Percentiles rank a stretch among this genome's conserved stretches.
phyloP scores from a whole-genome alignment of 345 rosid species.

The Euclidium syriacum region DNA sequence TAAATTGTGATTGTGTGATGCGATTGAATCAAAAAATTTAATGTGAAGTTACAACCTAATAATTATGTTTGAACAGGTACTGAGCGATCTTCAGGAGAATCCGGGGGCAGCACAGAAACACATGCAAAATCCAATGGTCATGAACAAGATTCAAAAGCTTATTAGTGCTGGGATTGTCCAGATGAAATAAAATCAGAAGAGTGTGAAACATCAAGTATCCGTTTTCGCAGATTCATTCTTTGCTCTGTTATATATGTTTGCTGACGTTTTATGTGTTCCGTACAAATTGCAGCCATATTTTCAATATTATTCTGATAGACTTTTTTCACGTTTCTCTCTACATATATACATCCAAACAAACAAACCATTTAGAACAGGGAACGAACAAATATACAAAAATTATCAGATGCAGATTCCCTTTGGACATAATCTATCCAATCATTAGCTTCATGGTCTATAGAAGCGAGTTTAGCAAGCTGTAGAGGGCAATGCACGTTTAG shows the following conservation, averaged over 20 bases:
- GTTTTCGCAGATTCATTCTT: conserved; percentile 3
- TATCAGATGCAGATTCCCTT: too few relatives aligned
- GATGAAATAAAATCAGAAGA: conserved; percentile 35
- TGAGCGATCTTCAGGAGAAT: conserved; percentile 81
- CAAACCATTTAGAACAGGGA: too few relatives aligned
- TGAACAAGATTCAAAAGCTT: conserved; percentile 87
- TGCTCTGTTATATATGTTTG: too few relatives aligned
- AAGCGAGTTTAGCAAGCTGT: too few relatives aligned
- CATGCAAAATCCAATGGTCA: conserved; percentile 80
- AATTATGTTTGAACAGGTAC: conserved; percentile 43
- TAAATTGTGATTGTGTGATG: background rate
- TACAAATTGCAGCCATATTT: background rate
- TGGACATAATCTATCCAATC: too few relatives aligned
- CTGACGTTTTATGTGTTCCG: too few relatives aligned
- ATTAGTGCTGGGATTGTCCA: conserved; percentile 83
- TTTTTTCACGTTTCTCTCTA: too few relatives aligned
- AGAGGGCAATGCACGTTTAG: too few relatives aligned
- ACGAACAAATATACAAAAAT: too few relatives aligned
- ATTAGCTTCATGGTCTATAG: too few relatives aligned
- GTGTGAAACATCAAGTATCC: background rate
- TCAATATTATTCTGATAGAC: background rate
- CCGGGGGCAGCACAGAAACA: conserved; percentile 83
- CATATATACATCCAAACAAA: too few relatives aligned
- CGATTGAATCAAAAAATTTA: background rate
- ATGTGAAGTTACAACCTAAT: background rate